phyloP scores from a whole-genome alignment of 345 rosid species.

The Mercurialis annua region DNA sequence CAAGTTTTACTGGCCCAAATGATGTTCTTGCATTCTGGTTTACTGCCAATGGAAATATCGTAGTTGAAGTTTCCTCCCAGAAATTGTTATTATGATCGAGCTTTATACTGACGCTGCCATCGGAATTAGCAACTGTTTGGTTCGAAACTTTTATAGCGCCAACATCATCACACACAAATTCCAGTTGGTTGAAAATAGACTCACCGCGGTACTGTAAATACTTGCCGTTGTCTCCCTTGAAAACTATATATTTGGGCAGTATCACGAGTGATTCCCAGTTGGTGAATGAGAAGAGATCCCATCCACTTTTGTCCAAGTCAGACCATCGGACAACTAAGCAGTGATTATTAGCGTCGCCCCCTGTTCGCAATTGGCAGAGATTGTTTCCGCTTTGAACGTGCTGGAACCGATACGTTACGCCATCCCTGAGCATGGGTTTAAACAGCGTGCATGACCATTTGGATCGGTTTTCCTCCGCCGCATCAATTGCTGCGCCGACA shows the following conservation, averaged over 20 bases:
- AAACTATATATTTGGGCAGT: background rate
- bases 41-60: background rate
- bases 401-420: background rate
- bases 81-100: background rate
- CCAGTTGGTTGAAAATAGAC: background rate
- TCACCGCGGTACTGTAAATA: too few species aligned
- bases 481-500: constrained; percentile 10
- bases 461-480: constrained; percentile 11
- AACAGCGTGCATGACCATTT: constrained; percentile 20
- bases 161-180: background rate
- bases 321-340: background rate
- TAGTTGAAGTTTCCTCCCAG: background rate
- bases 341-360: background rate
- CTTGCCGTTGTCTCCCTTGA: constrained; percentile 7
- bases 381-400: constrained; percentile 1
- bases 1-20: background rate
- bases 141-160: background rate
- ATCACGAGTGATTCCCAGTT: constrained; percentile 4
- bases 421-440: background rate
- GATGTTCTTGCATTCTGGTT: background rate
- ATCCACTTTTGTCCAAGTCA: background rate
- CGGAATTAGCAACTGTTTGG: background rate
- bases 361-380: background rate
- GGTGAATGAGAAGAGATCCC: background rate
- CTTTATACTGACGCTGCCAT: background rate